phyloP scores from a whole-genome alignment of 345 rosid species.

The Laguncularia racemosa region DNA sequence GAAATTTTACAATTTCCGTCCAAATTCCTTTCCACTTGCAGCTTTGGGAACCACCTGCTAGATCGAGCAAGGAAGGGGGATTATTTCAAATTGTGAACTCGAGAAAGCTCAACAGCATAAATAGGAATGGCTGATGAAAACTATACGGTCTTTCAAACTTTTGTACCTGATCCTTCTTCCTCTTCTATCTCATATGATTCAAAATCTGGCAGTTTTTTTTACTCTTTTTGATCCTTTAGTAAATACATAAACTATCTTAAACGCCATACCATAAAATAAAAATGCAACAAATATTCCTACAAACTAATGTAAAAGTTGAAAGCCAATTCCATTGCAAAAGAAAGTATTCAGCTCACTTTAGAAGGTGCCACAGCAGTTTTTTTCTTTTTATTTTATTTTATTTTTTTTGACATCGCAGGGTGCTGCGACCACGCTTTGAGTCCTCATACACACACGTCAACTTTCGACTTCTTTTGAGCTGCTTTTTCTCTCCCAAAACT shows the following conservation, averaged over 20 bases:
- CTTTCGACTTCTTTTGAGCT: constrained; percentile 25
- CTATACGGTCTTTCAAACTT: too few relatives aligned
- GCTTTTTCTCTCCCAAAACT: constrained; percentile 28
- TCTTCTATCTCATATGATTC: constrained; percentile 67
- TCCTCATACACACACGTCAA: constrained; percentile 13
- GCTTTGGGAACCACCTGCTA: constrained; percentile 96
- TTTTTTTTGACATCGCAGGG: constrained; percentile 27
- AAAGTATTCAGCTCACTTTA: constrained; percentile 22
- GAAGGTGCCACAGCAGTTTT: constrained; percentile 16
- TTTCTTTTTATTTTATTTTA: constrained; percentile 26
- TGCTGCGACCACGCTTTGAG: constrained; percentile 22
- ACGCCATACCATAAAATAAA: background rate
- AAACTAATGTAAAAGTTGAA: too few relatives aligned
- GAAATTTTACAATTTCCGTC: too few relatives aligned
- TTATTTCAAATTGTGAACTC: constrained; percentile 2
- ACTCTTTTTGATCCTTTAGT: constrained; percentile 43
- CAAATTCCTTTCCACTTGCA: too few relatives aligned
- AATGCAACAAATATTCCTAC: background rate
- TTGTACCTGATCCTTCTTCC: constrained; percentile 91
- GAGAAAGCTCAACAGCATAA: too few relatives aligned
- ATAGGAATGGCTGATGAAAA: too few relatives aligned
- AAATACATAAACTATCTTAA: constrained; percentile 1
- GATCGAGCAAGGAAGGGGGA: constrained; percentile 13
- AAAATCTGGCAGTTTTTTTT: constrained; percentile 52
- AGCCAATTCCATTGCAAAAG: background rate